Conservation (phyloP, 768 basidiomycete species). For the Serendipita sp. region DNA sequence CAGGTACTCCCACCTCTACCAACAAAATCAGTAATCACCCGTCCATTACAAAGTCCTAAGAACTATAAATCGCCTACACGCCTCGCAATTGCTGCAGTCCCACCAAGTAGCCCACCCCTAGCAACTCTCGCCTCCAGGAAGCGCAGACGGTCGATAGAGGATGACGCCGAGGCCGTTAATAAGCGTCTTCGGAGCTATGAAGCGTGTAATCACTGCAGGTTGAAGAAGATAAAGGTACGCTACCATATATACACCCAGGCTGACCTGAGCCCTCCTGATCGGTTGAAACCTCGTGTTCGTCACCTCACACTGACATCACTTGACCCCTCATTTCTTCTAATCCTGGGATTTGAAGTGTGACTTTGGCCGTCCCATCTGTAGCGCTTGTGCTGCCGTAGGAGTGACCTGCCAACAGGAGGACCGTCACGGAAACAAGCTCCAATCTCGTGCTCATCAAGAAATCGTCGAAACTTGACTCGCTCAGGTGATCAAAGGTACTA, state of each 20-base stretch:
- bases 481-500: constrained; percentile 64
- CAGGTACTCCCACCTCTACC: too few species aligned
- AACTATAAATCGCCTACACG: too few species aligned
- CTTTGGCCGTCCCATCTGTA: constrained; percentile 76
- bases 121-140: constrained; percentile 22
- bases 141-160: constrained; percentile 36
- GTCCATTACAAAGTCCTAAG: too few species aligned
- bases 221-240: constrained; percentile 87
- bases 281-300: background rate
- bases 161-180: constrained; percentile 42
- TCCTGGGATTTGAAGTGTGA: constrained; percentile 44
- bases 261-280: constrained; percentile 14
- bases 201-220: constrained; percentile 83
- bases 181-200: constrained; percentile 78
- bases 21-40: too few species aligned
- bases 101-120: constrained; percentile 4
- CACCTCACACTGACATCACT: constrained; percentile 14
- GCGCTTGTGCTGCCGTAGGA: constrained; percentile 66
- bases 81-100: too few species aligned
- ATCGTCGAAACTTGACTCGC: constrained; percentile 64
- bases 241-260: constrained; percentile 27
- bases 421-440: constrained; percentile 72
- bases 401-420: constrained; percentile 77
- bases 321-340: background rate
- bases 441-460: constrained; percentile 69